Base-by-base conservation (phyloP, 148 eudicot species). In the Vaccinium macrocarpon region DNA sequence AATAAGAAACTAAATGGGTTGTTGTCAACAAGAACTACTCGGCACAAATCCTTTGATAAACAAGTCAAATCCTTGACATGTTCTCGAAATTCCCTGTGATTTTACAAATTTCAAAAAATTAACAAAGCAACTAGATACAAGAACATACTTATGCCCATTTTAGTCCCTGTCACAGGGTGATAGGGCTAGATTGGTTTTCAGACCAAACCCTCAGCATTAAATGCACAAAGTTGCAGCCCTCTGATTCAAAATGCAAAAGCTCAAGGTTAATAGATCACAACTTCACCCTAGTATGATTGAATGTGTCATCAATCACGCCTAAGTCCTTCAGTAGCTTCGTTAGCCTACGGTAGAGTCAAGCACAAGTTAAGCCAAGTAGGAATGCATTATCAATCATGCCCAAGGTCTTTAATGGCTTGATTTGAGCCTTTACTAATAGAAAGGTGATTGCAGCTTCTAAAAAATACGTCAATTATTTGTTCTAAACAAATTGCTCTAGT, bases 1-100 rank as follows among this genome's bases (percentile, higher is more conserved):
- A 91, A 82, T 66, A 91, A 85, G 88, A 91, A 91, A 75, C 93
- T 91, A 84, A 91, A 91, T 10, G 93, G 93, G 81, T 91, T 90
- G 88, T 91, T 90, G 70, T 91, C 93, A 61, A 91, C 93, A 82
- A 91, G 79, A 75, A 91, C 93, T 27, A 87, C 82, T 86, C 91
- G 88, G 76, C 85, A 72, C 61, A 90, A 88, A 74, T 91, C 89
- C 84, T 88, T 87, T 4, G 93, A 90, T 84, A 91, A 82, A 84
- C 89, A 85, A 57, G 93, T 87, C 51, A 91, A 51, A 75, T 91
- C 93, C 87, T 91, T 91, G 32, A 91, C 92, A 84, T 91, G 91
- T 84, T 91, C 93, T 55, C 92, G 86, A 80, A 83, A 88, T 64
- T 91, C 89, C 90, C 92, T 91, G 90, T 56, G 59, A 68, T 68